Percentiles rank a stretch among this genome's conserved stretches.
Evolutionary conservation across 2,329 filamentous ascomycete genomes (phyloP).

Genomic region (Diaporthe ilicicola): DNA sequence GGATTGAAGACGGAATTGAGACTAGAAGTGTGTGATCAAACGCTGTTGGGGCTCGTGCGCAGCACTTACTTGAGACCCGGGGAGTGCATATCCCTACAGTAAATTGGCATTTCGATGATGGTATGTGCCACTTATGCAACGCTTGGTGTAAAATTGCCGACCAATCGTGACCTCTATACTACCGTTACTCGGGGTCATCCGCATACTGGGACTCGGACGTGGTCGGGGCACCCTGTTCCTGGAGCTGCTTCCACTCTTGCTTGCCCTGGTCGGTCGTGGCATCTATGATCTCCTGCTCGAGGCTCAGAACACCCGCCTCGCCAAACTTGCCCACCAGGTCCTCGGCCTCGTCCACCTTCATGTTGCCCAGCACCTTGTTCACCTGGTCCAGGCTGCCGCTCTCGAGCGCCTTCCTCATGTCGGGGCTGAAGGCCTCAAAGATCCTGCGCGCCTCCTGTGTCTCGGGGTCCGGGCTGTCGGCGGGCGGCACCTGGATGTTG

Average conservation of each 20-base stretch:
- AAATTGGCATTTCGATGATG: neutral
- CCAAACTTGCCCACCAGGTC: constrained; percentile 80
- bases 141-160: neutral
- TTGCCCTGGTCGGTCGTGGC: constrained; percentile 89
- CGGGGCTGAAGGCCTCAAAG: constrained; percentile 84
- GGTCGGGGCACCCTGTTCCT: constrained; percentile 46
- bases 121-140: neutral
- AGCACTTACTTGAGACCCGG: neutral
- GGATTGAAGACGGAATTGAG: neutral
- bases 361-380: constrained; percentile 84
- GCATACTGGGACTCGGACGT: constrained; percentile 32
- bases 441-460: constrained; percentile 73
- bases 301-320: constrained; percentile 85
- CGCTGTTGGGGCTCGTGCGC: neutral
- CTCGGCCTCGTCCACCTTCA: constrained; percentile 86
- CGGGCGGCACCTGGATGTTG: constrained; percentile 82
- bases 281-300: constrained; percentile 95
- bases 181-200: constrained; percentile 33
- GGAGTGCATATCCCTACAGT: neutral
- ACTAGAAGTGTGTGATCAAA: neutral
- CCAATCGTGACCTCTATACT: neutral
- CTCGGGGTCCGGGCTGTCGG: constrained; percentile 71
- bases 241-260: constrained; percentile 79
- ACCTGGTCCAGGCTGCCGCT: constrained; percentile 90
- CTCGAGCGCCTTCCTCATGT: constrained; percentile 83